Evolutionary conservation across 306 rosid genomes (phyloP).

Genomic region (Ormosia semicastrata): DNA sequence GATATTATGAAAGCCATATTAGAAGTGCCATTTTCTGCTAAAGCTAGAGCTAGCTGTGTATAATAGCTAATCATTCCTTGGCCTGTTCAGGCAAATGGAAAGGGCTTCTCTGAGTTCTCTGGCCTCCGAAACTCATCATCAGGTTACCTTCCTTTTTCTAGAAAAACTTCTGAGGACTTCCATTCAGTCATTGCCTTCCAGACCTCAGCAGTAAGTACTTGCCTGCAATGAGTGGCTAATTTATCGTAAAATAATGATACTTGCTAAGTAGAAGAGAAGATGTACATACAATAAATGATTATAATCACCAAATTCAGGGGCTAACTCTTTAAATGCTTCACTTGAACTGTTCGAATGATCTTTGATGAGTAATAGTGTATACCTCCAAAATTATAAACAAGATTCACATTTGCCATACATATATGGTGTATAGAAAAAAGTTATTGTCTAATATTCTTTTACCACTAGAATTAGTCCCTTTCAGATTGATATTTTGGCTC

Average conservation of each 20-base stretch:
- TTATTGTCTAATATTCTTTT: neutral
- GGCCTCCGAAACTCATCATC: slow-evolving; percentile 73
- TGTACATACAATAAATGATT: neutral
- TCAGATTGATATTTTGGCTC: neutral
- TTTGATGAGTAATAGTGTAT: neutral
- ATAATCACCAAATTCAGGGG: neutral
- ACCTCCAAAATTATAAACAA: neutral
- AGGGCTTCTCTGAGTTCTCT: slow-evolving; percentile 79
- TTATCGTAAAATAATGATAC: neutral
- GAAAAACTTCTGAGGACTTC: slow-evolving; percentile 71
- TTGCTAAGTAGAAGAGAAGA: neutral
- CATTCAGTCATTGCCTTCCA: slow-evolving; percentile 71
- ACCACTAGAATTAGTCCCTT: neutral
- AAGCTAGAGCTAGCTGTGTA: neutral
- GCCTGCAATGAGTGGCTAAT: neutral
- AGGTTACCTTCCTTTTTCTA: slow-evolving; percentile 56
- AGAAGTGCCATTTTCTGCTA: neutral
- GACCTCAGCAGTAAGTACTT: slow-evolving; percentile 78
- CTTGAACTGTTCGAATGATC: neutral
- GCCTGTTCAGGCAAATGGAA: slow-evolving; percentile 56
- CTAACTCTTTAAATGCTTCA: neutral
- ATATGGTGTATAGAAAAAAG: neutral
- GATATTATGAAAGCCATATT: neutral
- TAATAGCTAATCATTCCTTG: neutral
- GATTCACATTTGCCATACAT: neutral